These are phyloP conservation scores for Neocucurbitaria cava DNA, from an alignment of 2,329 filamentous ascomycete species.

Conservation along the genomic window DNA sequence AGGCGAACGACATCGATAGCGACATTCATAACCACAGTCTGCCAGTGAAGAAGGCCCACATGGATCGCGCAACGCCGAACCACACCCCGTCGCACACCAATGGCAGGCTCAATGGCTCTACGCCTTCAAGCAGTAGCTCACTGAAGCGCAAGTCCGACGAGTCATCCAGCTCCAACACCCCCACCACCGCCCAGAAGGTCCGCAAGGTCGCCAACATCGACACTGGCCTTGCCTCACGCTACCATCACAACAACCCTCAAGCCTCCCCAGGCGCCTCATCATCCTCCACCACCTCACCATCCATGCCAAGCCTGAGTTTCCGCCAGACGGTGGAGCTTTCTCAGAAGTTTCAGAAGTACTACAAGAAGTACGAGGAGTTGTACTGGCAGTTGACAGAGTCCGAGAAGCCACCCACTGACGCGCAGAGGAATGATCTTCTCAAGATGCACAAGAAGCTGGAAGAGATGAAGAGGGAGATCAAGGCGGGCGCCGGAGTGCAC, in stretches of 20 bases:
- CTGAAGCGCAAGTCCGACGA: constrained; percentile 57
- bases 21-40: constrained; percentile 47
- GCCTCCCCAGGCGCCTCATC: constrained; percentile 45
- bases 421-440: constrained; percentile 61
- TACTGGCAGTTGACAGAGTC: constrained; percentile 56
- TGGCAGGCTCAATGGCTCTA: constrained; percentile 36
- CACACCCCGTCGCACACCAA: constrained; percentile 41
- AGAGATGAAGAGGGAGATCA: constrained; percentile 65
- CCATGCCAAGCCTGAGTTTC: constrained; percentile 48
- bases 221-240: constrained; percentile 44
- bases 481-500: constrained; percentile 43
- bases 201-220: constrained; percentile 46
- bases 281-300: constrained; percentile 42
- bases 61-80: constrained; percentile 36
- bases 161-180: constrained; percentile 39
- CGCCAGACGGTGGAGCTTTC: constrained; percentile 55
- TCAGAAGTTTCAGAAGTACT: constrained; percentile 63
- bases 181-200: constrained; percentile 34
- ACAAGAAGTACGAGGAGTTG: constrained; percentile 64
- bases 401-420: constrained; percentile 52
- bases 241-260: constrained; percentile 40
- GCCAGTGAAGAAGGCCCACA: constrained; percentile 41
- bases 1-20: constrained; percentile 50
- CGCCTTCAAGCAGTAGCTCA: constrained; percentile 37
- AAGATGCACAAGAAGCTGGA: constrained; percentile 62